Percentiles rank a stretch among this genome's conserved stretches.
These are phyloP conservation scores for Aspergillus phoenicis DNA, from an alignment of 2,329 filamentous ascomycete species.

Conservation along the genomic window DNA sequence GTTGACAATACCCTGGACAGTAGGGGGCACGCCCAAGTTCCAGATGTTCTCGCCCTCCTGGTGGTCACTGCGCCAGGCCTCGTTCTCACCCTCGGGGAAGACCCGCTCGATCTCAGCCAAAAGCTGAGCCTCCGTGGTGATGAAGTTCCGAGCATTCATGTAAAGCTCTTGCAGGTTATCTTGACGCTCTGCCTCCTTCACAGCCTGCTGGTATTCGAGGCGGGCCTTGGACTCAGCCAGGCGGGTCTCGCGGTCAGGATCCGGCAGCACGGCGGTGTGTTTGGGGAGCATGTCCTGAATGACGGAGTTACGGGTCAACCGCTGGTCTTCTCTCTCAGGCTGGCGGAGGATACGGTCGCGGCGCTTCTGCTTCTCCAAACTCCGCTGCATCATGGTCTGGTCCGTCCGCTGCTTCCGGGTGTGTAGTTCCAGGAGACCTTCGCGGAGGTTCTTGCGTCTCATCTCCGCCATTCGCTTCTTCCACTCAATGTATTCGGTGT, in stretches of 20 bases:
- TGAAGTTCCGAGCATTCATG: conserved; percentile 83
- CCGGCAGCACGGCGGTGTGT: conserved; percentile 57
- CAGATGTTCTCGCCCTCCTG: conserved; percentile 53
- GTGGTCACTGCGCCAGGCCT: conserved; percentile 47
- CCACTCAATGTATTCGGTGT: conserved; percentile 61
- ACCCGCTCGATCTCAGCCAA: conserved; percentile 70
- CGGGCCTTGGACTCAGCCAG: conserved; percentile 47
- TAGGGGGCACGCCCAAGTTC: conserved; percentile 52
- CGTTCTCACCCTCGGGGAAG: conserved; percentile 66
- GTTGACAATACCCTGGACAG: conserved; percentile 35
- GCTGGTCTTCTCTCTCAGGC: conserved; percentile 74
- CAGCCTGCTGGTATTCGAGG: conserved; percentile 48
- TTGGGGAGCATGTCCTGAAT: conserved; percentile 54
- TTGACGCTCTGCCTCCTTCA: conserved; percentile 62
- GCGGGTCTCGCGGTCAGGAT: conserved; percentile 64
- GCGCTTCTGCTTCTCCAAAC: conserved; percentile 53
- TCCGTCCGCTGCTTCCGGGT: conserved; percentile 59
- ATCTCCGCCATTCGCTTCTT: conserved; percentile 72
- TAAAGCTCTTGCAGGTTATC: conserved; percentile 84
- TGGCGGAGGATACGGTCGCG: conserved; percentile 59
- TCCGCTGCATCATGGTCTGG: conserved; percentile 41
- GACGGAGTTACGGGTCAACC: conserved; percentile 71
- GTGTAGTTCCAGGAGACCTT: conserved; percentile 72
- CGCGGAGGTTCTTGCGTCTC: conserved; percentile 70
- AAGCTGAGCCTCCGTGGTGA: conserved; percentile 78